Conservation (phyloP, 441 rosid genomes). For the Populus hybrid region DNA sequence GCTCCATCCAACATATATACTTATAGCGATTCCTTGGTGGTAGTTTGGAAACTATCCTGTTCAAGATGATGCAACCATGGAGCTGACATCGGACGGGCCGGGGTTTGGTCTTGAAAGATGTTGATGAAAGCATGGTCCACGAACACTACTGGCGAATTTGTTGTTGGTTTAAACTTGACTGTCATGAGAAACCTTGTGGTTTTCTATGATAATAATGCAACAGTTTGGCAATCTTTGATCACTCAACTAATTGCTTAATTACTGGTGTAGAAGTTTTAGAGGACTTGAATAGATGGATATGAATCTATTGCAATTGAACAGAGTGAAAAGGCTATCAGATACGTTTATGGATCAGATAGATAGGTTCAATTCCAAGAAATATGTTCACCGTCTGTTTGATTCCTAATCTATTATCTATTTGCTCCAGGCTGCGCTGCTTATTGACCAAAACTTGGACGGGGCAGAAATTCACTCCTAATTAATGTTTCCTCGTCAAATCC, state of each 20-base stretch:
- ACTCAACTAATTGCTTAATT: conserved; percentile 4
- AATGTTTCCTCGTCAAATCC: conserved; percentile 10
- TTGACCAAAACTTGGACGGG: conserved; percentile 1
- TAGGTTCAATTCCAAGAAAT: too few species aligned
- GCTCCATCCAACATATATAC: neutral
- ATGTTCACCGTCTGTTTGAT: too few species aligned
- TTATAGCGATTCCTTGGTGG: conserved; percentile 9
- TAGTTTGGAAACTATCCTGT: conserved; percentile 20
- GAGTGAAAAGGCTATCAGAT: too few species aligned
- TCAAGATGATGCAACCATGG: neutral
- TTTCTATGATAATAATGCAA: neutral
- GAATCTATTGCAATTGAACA: too few species aligned
- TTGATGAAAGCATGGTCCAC: conserved; percentile 16
- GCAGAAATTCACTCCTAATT: conserved; percentile 4
- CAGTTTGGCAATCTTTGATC: conserved; percentile 21
- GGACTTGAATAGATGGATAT: too few species aligned
- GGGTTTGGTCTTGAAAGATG: conserved; percentile 17
- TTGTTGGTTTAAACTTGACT: conserved; percentile 16
- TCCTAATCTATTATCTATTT: too few species aligned
- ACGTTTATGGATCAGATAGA: too few species aligned
- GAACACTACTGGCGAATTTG: conserved; percentile 14
- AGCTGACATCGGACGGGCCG: conserved; percentile 2
- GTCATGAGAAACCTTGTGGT: conserved; percentile 13
- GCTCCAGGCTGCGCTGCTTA: neutral
- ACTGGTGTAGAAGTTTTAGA: too few species aligned